phyloP scores from a whole-genome alignment of 1,284 basidiomycete genomes.

The Singerocomus rubriflavus region DNA sequence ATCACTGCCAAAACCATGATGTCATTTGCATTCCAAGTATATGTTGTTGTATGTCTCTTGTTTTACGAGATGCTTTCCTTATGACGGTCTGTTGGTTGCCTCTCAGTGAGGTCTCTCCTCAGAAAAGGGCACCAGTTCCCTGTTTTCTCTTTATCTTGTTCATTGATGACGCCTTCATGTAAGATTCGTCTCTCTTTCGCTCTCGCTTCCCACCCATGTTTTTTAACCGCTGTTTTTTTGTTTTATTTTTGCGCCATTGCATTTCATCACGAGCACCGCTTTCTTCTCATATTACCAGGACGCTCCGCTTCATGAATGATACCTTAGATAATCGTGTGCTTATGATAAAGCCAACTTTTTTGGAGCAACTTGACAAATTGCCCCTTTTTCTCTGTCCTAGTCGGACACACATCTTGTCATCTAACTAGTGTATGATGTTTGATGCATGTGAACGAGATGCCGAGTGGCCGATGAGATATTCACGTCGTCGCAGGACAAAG shows the following conservation, averaged over 20 bases:
- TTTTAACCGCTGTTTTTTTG: not conserved
- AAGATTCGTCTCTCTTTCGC: not conserved
- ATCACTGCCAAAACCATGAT: conserved; percentile 30
- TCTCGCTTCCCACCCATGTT: not conserved
- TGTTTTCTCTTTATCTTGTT: not conserved
- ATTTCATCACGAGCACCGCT: conserved; percentile 7
- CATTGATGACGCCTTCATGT: not conserved
- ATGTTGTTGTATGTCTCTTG: conserved; percentile 3
- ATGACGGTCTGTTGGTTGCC: conserved; percentile 4
- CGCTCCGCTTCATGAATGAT: too few species aligned
- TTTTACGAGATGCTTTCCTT: conserved; percentile 17
- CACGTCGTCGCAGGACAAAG: too few species aligned
- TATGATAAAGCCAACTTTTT: conserved; percentile 9
- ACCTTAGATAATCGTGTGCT: conserved; percentile 16
- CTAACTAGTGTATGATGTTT: too few species aligned
- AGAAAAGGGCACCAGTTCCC: conserved; percentile 2
- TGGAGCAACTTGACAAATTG: not conserved
- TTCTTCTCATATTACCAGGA: not conserved
- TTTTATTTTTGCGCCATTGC: not conserved
- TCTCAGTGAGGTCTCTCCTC: not conserved
- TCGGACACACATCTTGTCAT: too few species aligned
- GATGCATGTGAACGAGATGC: too few species aligned
- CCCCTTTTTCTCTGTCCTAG: not conserved
- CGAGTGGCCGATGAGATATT: too few species aligned
- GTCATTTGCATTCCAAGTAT: not conserved